Base-by-base conservation (phyloP, 495 filamentous ascomycete species). In the Podospora sp. region DNA sequence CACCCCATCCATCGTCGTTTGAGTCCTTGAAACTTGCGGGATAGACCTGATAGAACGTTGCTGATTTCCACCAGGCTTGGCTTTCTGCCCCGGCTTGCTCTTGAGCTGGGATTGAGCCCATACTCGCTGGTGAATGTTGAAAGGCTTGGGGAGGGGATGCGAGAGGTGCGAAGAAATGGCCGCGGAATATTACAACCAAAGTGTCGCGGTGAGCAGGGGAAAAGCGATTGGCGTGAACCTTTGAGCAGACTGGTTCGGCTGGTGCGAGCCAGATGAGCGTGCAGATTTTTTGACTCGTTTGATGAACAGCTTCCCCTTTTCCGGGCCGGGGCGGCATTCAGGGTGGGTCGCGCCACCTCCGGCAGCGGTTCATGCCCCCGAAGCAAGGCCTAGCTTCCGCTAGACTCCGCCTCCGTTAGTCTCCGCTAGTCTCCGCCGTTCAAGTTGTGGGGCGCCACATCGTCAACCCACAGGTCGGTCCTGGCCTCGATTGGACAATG, bases 21-120 rank as follows among this genome's bases (percentile, higher is more conserved):
- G 86, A 87, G 72, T 92, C 89, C 52, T 87, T 86, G 79, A 85
- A 91, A 2, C 84, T 87, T 3, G 88, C 84, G 4, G 89, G 89
- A 80, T 89, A 92, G 71, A 92, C 87, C 71, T 92, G 89, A 66
- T 92, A 92, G 29, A 90, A 85, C 11, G 73, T 69, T 9, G 71
- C 74, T 57, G 81, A 74, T 65, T 81, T 82, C 79, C 79, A 82
- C 76, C 76, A 77, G 0, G 67, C 60, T 12, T 66, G 22, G 57
- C 27, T 1, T 61, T 22, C n/a, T 51, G 27, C 22, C n/a, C 16
- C 1, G 67, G 25, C 70, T 67, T 72, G 0, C 25, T 51, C n/a
- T 2, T 24, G 21, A 40, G 35, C 33, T 9, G 26, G 11, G n/a
- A 33, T 21, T 22, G 26, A 14, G 16, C 9, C 24, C 40, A 46